Evolutionary conservation across 73 alveolate species (phyloP).

Genomic region (Tetrahymena elliotti): DNA sequence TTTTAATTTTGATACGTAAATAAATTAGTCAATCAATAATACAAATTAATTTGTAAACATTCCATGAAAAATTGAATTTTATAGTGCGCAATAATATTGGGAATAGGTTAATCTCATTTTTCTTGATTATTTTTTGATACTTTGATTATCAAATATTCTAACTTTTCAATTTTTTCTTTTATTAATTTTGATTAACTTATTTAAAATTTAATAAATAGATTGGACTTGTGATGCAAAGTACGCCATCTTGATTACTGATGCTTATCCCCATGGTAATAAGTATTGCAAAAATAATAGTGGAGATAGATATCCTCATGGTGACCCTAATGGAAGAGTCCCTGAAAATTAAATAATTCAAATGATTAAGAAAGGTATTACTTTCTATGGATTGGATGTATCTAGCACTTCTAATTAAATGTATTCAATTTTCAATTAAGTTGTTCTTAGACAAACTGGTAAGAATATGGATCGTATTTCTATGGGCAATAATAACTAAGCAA

Average conservation of each 20-base stretch:
- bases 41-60: no score
- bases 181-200: neutral
- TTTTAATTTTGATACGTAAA: neutral
- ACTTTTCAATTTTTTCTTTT: no score
- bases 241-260: neutral
- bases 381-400: neutral
- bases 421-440: neutral
- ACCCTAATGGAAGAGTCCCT: neutral
- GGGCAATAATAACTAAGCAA: neutral
- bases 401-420: neutral
- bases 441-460: neutral
- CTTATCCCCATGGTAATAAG: neutral
- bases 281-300: neutral
- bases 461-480: neutral
- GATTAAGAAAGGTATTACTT: neutral
- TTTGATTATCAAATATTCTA: neutral
- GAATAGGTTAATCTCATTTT: no score
- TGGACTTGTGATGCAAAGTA: neutral
- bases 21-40: no score
- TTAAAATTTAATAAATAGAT: neutral
- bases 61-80: no score
- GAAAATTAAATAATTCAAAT: neutral
- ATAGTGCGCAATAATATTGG: neutral
- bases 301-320: neutral
- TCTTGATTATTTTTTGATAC: neutral